phyloP scores from a whole-genome alignment of 2,329 filamentous ascomycete species.

The Talaromyces sp. region DNA sequence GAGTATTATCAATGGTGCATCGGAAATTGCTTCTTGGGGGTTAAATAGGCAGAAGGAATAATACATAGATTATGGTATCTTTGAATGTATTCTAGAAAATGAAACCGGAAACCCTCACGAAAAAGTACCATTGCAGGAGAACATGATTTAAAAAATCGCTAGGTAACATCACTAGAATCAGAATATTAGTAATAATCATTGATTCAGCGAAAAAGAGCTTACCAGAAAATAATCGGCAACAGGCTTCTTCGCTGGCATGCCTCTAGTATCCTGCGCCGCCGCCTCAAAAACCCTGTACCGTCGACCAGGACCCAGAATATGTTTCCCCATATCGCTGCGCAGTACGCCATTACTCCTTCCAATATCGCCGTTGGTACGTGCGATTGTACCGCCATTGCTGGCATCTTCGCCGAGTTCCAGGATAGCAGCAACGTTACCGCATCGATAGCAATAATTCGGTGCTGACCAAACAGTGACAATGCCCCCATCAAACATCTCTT shows the following conservation, averaged over 20 bases:
- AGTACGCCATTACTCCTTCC: constrained; percentile 46
- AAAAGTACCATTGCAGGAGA: not conserved
- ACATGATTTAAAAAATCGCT: not conserved
- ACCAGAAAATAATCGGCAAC: constrained; percentile 92
- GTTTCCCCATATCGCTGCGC: constrained; percentile 44
- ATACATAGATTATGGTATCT: constrained; percentile 5
- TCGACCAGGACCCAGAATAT: constrained; percentile 69
- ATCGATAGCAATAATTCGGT: constrained; percentile 94
- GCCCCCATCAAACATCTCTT: constrained; percentile 95
- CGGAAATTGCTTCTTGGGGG: not conserved
- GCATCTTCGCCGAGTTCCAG: constrained; percentile 88
- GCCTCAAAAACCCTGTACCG: constrained; percentile 95
- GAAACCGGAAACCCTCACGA: not conserved
- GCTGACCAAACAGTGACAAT: constrained; percentile 99
- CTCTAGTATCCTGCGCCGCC: constrained; percentile 88
- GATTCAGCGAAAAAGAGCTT: constrained; percentile 19
- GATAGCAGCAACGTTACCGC: constrained; percentile 92
- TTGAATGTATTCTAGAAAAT: not conserved
- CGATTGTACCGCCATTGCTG: constrained; percentile 67
- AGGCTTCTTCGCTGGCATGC: constrained; percentile 98
- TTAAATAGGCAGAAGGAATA: not conserved
- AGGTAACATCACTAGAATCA: not conserved
- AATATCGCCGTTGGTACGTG: constrained; percentile 56
- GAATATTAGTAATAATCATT: not conserved
- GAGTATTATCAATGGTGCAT: not conserved